Evolutionary conservation across 768 basidiomycete genomes (phyloP).

Genomic region (Coprinopsis cinerea): DNA sequence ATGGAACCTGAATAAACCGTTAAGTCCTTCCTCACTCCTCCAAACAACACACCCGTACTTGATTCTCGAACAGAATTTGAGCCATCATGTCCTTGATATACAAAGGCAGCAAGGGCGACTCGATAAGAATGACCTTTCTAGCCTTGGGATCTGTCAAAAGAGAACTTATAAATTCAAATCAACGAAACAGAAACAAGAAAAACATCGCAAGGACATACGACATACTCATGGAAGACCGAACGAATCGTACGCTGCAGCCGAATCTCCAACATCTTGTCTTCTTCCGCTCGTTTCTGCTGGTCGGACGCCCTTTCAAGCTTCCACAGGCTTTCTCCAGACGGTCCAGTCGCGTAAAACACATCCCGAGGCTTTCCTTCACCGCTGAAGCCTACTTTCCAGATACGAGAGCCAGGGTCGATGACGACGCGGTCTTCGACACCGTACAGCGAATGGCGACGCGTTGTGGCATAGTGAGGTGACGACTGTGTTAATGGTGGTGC

Average conservation of each 20-base stretch:
- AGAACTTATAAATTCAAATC: constrained; percentile 47
- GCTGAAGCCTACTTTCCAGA: constrained; percentile 98
- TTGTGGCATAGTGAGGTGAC: constrained; percentile 81
- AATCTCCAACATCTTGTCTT: constrained; percentile 65
- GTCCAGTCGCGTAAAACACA: constrained; percentile 60
- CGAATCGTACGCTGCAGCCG: constrained; percentile 65
- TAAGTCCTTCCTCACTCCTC: neutral
- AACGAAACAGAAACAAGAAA: constrained; percentile 8
- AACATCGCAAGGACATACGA: constrained; percentile 12
- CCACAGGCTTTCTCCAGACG: constrained; percentile 49
- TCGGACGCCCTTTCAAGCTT: constrained; percentile 50
- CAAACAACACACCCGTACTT: constrained; percentile 40
- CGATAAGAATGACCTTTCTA: constrained; percentile 88
- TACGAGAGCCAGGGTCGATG: constrained; percentile 87
- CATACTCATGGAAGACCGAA: constrained; percentile 82
- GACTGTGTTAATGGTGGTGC: constrained; percentile 46
- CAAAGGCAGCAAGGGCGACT: constrained; percentile 82
- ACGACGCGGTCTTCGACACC: constrained; percentile 95
- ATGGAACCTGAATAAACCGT: constrained; percentile 63
- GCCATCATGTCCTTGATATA: constrained; percentile 88
- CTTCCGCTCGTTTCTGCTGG: constrained; percentile 57
- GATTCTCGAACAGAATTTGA: constrained; percentile 83
- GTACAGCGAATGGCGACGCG: constrained; percentile 87
- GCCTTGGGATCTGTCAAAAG: constrained; percentile 93
- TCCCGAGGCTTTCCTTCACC: constrained; percentile 90